Evolutionary conservation across 1,284 basidiomycete species (phyloP), one percentile per base, ranked within the genome.

Genomic region (Cutaneotrichosporon cutaneum): DNA sequence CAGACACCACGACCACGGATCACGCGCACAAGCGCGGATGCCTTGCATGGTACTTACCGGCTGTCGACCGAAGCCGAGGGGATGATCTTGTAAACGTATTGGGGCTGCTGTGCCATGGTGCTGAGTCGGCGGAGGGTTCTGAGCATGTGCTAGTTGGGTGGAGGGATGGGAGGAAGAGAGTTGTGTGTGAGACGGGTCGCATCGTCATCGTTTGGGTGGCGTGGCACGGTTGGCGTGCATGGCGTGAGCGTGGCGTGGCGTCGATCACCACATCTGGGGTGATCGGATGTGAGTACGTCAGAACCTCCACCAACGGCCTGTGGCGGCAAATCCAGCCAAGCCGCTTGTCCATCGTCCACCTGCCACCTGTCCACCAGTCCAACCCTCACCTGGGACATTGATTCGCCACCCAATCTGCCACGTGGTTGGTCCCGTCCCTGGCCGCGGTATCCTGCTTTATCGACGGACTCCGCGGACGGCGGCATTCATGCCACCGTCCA

Each of bases 61-160:
- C 71, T 54, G 64, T 78, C 76, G 16, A 75, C 74, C 21, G 72
- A 68, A 0, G 70, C 73, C 54, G 75, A 72, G 6, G 76, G 76
- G 45, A 73, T 60, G 66, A 78, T 74, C 70, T 78, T 78, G 74
- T 76, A 78, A n/a, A 78, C 69, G 59, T 67, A 78, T 53, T 72
- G 65, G n/a, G 71, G 70, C 18, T 64, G 56, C 35, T 42, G 39
- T 18, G 68, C 54, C 70, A 71, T 73, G 11, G 35, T 56, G 50
- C 56, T 54, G 21, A 54, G 35, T 39, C 35, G 58, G 32, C 57
- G 47, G 21, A 56, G 32, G 30, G 51, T 35, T 39, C 53, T 55
- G 61, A 62, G 52, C 61, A 62, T 62, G 54, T 10, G 33, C 11
- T 24, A n/a, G 39, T 42, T 14, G 10, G 56, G 26, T 45, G 21